A percentile compares a stretch with the other conserved stretches of the same genome.
These are phyloP conservation scores for Calonectria montana DNA, from an alignment of 2,329 filamentous ascomycete species.

Conservation along the genomic window DNA sequence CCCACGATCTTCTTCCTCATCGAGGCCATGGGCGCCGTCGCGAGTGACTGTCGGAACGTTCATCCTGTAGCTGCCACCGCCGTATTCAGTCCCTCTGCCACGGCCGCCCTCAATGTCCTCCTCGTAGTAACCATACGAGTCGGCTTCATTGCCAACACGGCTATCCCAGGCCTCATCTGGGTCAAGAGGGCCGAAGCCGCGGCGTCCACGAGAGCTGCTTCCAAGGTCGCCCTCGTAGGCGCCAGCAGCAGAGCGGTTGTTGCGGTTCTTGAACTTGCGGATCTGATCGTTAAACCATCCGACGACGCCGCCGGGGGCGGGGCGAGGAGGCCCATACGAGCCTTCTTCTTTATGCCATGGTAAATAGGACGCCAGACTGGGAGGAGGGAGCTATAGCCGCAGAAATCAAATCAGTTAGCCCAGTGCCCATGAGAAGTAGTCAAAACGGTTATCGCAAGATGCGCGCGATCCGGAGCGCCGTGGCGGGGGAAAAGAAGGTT, in stretches of 20 bases:
- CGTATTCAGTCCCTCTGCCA: constrained; percentile 47
- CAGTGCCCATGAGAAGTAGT: background rate
- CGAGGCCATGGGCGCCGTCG: constrained; percentile 29
- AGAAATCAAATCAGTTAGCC: constrained; percentile 22
- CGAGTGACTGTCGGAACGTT: constrained; percentile 55
- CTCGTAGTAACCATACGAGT: constrained; percentile 78
- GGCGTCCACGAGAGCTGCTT: constrained; percentile 55
- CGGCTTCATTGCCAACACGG: constrained; percentile 79
- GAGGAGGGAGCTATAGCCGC: constrained; percentile 71
- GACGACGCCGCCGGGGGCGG: constrained; percentile 71
- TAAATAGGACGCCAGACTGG: constrained; percentile 74
- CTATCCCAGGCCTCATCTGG: constrained; percentile 90
- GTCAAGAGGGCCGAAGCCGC: constrained; percentile 76
- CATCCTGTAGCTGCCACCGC: constrained; percentile 60
- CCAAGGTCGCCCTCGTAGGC: constrained; percentile 75
- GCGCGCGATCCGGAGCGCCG: background rate
- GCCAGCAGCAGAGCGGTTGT: constrained; percentile 74
- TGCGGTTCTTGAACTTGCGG: constrained; percentile 71
- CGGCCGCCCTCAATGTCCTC: constrained; percentile 58
- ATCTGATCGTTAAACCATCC: constrained; percentile 80
- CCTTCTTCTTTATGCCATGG: constrained; percentile 71
- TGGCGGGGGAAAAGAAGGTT: background rate
- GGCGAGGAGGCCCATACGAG: constrained; percentile 62
- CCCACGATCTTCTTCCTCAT: constrained; percentile 51
- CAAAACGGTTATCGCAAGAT: background rate